Base-by-base conservation (phyloP, 2,329 filamentous ascomycete species). In the Ceratocystis alfenasii region DNA sequence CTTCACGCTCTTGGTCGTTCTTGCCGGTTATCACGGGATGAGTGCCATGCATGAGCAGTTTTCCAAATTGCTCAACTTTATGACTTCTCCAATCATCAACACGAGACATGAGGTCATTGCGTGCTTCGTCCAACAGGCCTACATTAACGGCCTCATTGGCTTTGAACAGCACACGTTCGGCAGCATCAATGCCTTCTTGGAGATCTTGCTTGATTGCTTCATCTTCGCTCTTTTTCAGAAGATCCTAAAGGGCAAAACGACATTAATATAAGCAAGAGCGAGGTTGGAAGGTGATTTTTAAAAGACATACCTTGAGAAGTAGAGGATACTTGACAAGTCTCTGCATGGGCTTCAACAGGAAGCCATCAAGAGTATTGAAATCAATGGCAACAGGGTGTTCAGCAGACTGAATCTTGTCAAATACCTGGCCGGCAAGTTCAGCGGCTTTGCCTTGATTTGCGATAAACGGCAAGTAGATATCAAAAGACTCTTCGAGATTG, bases 51-150 rank as follows among this genome's bases (percentile, higher is more conserved):
- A 95, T 80, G 41, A 99, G 80, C 22, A 99, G 79, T 65, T 91
- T 88, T 50, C 94, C 94, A 71, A 99, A 96, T n/a, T 88, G 85
- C 68, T 95, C 89, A 33, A 96, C 87, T 68, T 87, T 85, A 73
- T 97, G 89, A 64, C 88, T 89, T 76, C 96, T 97, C 94, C 94
- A 99, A 74, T 99, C 94, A 72, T 97, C 94, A 0, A 99, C 93
- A 63, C 94, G 82, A 65, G 77, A 78, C 68, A 87, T 86, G 30
- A 99, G 80, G 68, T 97, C 94, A 68, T 88, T 85, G 8, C 96
- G 79, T 5, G 92, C 91, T 72, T 94, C 89, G 62, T 88, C 83
- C 64, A 95, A 81, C 63, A 96, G 83, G 72, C 96, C 90, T 62
- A 89, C 87, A 73, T 95, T 89, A 57, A 99, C 90, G 3, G 92